A percentile compares a stretch with the other conserved stretches of the same genome.
Evolutionary conservation across 257 asterid genomes (phyloP).

Genomic region (Ajuga chamaepitys): DNA sequence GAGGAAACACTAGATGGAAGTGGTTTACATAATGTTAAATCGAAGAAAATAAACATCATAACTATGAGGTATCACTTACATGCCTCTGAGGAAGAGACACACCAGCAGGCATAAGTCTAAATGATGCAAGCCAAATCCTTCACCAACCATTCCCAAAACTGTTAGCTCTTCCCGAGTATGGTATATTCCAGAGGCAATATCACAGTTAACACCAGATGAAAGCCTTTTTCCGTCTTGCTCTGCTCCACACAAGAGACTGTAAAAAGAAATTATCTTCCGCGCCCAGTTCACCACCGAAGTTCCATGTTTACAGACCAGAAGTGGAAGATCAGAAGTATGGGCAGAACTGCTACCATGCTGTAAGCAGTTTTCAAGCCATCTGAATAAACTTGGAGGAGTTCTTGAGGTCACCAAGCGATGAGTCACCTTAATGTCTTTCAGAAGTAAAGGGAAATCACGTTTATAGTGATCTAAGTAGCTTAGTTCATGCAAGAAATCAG

Average conservation of each 20-base stretch:
- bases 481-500: constrained; percentile 55
- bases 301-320: constrained; percentile 60
- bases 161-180: constrained; percentile 60
- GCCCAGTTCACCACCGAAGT: constrained; percentile 73
- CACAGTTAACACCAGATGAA: constrained; percentile 78
- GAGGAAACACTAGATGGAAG: constrained; percentile 3
- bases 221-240: constrained; percentile 53
- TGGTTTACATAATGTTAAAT: not conserved
- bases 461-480: constrained; percentile 84
- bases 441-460: constrained; percentile 75
- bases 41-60: not conserved
- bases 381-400: constrained; percentile 75
- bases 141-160: constrained; percentile 97
- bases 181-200: constrained; percentile 63
- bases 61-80: constrained; percentile 46
- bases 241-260: constrained; percentile 86
- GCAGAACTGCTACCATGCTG: constrained; percentile 64
- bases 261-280: constrained; percentile 76
- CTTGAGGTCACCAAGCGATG: constrained; percentile 26
- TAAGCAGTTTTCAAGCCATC: constrained; percentile 89
- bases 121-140: constrained; percentile 82
- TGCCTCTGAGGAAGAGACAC: constrained; percentile 91
- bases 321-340: constrained; percentile 57
- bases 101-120: constrained; percentile 90
- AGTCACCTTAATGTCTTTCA: constrained; percentile 31